Percentiles rank a stretch among this genome's conserved stretches.
Conservation (phyloP, 176 grass and related monocot species). For the Aegilops bicornis region DNA sequence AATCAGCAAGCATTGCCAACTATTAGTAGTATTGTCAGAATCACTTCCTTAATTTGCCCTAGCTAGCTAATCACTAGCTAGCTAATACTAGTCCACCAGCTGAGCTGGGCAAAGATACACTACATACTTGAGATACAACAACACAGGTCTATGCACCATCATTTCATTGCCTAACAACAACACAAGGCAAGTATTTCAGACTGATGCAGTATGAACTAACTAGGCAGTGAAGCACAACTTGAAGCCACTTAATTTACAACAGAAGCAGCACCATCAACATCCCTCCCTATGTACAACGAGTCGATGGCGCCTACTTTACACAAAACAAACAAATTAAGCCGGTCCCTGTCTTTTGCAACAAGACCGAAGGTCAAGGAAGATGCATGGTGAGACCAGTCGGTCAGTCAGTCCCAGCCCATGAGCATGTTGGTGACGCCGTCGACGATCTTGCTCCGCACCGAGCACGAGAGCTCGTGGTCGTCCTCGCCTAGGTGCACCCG, state of each 20-base stretch:
- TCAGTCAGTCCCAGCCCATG: slow-evolving; percentile 74
- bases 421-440: slow-evolving; percentile 70
- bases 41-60: not conserved
- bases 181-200: too few relatives aligned
- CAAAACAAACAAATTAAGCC: not conserved
- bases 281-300: not conserved
- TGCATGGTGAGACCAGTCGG: not conserved
- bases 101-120: not conserved
- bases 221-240: not conserved
- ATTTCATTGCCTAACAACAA: too few relatives aligned
- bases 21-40: too few relatives aligned
- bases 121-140: not conserved
- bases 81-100: not conserved
- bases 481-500: slow-evolving; percentile 63
- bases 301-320: not conserved
- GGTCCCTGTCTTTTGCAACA: not conserved
- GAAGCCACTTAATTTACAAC: not conserved
- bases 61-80: too few relatives aligned
- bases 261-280: not conserved
- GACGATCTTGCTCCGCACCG: slow-evolving; percentile 32
- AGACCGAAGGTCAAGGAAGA: not conserved
- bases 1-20: too few relatives aligned
- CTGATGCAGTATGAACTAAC: not conserved
- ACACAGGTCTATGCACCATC: not conserved
- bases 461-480: slow-evolving; percentile 44